These are phyloP conservation scores for Huntiella decipiens DNA, from an alignment of 2,329 filamentous ascomycete species.

Conservation along the genomic window DNA sequence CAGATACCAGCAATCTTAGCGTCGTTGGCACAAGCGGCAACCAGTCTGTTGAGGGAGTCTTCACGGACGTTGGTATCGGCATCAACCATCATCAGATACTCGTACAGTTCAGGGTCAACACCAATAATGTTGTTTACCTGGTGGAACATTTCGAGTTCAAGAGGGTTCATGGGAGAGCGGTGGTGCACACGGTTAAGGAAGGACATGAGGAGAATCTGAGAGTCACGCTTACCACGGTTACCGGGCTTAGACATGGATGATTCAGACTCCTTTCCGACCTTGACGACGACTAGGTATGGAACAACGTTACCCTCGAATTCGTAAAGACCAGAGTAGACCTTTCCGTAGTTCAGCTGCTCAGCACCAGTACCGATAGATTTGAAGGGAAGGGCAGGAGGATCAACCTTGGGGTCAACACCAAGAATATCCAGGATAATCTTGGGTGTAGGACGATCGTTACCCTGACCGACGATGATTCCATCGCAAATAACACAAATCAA, in stretches of 20 bases:
- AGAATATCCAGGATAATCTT: conserved; percentile 97
- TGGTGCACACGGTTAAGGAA: conserved; percentile 98
- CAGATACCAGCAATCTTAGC: conserved; percentile 95
- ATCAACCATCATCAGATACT: conserved; percentile 94
- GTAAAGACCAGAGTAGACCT: conserved; percentile 94
- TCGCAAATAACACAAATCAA: conserved; percentile 93
- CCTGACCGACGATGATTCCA: conserved; percentile 86
- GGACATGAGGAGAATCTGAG: conserved; percentile 85
- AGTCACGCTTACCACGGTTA: conserved; percentile 96
- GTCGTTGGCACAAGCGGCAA: conserved; percentile 82
- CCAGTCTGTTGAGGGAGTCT: conserved; percentile 79
- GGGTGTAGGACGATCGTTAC: conserved; percentile 89
- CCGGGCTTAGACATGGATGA: conserved; percentile 80
- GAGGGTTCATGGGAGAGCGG: conserved; percentile 78
- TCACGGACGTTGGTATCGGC: conserved; percentile 89
- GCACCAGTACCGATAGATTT: conserved; percentile 76
- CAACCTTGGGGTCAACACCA: conserved; percentile 89
- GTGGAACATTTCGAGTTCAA: conserved; percentile 96
- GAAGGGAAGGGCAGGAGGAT: conserved; percentile 85
- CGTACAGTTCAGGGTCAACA: conserved; percentile 90
- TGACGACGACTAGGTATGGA: conserved; percentile 87
- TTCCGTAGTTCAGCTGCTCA: conserved; percentile 93
- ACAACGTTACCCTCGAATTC: conserved; percentile 96
- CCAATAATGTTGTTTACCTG: conserved; percentile 99
- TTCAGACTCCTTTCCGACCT: conserved; percentile 93